Conservation (phyloP, 1,139 yeast species). For the Candida sojae region DNA sequence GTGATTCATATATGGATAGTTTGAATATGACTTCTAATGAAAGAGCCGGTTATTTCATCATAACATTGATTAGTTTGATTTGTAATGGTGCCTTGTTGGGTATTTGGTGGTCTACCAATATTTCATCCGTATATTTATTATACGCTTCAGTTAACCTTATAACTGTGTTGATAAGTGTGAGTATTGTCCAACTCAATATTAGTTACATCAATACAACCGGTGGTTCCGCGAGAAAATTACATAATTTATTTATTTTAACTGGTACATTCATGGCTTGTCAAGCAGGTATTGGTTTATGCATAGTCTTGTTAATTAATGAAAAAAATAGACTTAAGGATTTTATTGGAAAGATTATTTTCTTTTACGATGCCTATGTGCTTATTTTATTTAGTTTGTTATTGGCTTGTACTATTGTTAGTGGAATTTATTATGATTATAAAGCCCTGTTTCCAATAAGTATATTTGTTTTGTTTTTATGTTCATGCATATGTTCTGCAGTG, state of each 20-base stretch:
- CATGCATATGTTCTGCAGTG: slow-evolving; percentile 5
- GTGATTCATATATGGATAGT: background rate
- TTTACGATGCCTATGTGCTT: slow-evolving; percentile 12
- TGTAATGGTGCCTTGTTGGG: slow-evolving; percentile 16
- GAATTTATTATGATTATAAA: slow-evolving; percentile 1
- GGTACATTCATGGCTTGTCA: slow-evolving; percentile 17
- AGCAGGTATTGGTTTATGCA: slow-evolving; percentile 15
- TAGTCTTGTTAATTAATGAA: slow-evolving; percentile 16
- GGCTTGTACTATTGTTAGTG: slow-evolving; percentile 8
- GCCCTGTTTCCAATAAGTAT: slow-evolving; percentile 10
- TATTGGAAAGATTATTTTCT: slow-evolving; percentile 17
- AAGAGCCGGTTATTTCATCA: slow-evolving; percentile 11
- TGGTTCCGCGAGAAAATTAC: slow-evolving; percentile 14
- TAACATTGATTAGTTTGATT: slow-evolving; percentile 13
- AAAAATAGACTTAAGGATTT: slow-evolving; percentile 17
- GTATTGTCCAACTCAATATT: slow-evolving; percentile 17
- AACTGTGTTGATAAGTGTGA: slow-evolving; percentile 18
- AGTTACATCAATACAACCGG: slow-evolving; percentile 10
- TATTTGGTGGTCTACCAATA: slow-evolving; percentile 16
- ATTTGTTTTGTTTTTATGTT: slow-evolving; percentile 10
- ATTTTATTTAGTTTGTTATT: slow-evolving; percentile 1
- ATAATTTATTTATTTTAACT: slow-evolving; percentile 17
- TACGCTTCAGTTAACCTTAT: slow-evolving; percentile 16
- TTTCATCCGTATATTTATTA: slow-evolving; percentile 14
- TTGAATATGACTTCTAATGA: slow-evolving; percentile 9